These are phyloP conservation scores for Escallonia rubra DNA, from an alignment of 129 eudicot genomes.

Conservation along the genomic window DNA sequence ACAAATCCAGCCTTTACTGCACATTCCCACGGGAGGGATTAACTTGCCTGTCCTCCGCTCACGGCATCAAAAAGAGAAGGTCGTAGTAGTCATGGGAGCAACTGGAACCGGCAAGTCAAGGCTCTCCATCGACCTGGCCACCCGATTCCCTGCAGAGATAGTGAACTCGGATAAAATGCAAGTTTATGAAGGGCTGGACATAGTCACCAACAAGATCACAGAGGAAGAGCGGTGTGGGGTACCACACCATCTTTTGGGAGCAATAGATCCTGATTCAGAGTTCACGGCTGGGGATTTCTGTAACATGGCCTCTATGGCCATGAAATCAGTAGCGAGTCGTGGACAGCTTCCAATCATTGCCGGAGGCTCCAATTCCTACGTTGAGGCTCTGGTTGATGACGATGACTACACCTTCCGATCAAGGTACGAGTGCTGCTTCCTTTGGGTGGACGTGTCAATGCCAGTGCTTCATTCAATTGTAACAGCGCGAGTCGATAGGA, in stretches of 20 bases:
- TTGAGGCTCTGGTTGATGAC: slow-evolving; percentile 57
- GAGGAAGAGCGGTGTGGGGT: slow-evolving; percentile 55
- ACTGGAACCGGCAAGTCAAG: slow-evolving; percentile 90
- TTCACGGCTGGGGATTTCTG: slow-evolving; percentile 54
- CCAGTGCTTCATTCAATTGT: slow-evolving; percentile 46
- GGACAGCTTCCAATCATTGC: slow-evolving; percentile 75
- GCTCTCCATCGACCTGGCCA: slow-evolving; percentile 72
- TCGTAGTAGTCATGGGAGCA: slow-evolving; percentile 76
- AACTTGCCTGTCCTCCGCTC: slow-evolving; percentile 22
- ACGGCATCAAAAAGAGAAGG: slow-evolving; percentile 54
- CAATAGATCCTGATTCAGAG: slow-evolving; percentile 51
- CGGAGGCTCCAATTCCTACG: slow-evolving; percentile 89
- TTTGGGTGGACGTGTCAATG: slow-evolving; percentile 85
- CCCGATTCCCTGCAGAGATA: slow-evolving; percentile 52
- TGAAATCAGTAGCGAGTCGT: slow-evolving; percentile 51
- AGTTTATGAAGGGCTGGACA: slow-evolving; percentile 61
- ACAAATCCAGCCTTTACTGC: slow-evolving; percentile 34
- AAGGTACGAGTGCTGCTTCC: slow-evolving; percentile 66
- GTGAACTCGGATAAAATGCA: slow-evolving; percentile 88
- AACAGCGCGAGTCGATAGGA: slow-evolving; percentile 65
- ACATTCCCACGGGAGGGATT: slow-evolving; percentile 34
- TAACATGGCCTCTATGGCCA: slow-evolving; percentile 43
- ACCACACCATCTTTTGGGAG: slow-evolving; percentile 85
- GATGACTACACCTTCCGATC: slow-evolving; percentile 36
- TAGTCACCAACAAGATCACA: slow-evolving; percentile 73